These are phyloP conservation scores for Falciphora oryzae DNA, from an alignment of 2,329 filamentous ascomycete species.

Conservation along the genomic window DNA sequence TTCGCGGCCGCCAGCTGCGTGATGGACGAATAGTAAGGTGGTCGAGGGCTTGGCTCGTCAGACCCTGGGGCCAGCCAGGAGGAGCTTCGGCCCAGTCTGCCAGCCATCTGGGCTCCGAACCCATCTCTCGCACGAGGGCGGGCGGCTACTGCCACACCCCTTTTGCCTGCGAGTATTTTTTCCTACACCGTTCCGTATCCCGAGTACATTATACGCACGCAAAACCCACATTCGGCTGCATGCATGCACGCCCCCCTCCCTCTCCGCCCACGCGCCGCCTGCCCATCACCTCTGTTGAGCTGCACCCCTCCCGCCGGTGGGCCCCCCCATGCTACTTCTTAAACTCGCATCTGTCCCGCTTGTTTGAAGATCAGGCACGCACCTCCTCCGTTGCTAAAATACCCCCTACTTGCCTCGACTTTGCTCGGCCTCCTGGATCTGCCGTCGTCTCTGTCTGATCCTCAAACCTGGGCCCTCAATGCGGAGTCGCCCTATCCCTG, in stretches of 20 bases:
- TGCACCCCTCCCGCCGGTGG: conserved; percentile 11
- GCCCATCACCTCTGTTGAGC: conserved; percentile 8
- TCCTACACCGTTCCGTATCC: not conserved
- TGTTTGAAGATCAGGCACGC: conserved; percentile 30
- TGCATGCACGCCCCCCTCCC: not conserved
- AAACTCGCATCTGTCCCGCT: conserved; percentile 35
- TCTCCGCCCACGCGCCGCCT: conserved; percentile 5
- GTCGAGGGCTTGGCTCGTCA: not conserved
- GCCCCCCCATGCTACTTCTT: conserved; percentile 32
- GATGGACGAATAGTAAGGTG: not conserved
- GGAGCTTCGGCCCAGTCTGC: not conserved
- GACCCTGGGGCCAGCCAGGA: not conserved
- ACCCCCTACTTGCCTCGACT: conserved; percentile 30
- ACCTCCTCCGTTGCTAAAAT: conserved; percentile 27
- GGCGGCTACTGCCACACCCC: not conserved
- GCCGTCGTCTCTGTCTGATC: conserved; percentile 24
- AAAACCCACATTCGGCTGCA: not conserved
- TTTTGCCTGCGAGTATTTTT: not conserved
- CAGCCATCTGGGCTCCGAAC: not conserved
- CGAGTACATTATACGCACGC: not conserved
- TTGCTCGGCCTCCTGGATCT: conserved; percentile 26
- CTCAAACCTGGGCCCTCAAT: conserved; percentile 20
- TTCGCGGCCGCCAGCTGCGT: not conserved
- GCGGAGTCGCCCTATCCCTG: conserved; percentile 13
- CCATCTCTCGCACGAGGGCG: conserved; percentile 4